phyloP scores from a whole-genome alignment of 2,329 filamentous ascomycete genomes.

The Sporothrix curviconia region DNA sequence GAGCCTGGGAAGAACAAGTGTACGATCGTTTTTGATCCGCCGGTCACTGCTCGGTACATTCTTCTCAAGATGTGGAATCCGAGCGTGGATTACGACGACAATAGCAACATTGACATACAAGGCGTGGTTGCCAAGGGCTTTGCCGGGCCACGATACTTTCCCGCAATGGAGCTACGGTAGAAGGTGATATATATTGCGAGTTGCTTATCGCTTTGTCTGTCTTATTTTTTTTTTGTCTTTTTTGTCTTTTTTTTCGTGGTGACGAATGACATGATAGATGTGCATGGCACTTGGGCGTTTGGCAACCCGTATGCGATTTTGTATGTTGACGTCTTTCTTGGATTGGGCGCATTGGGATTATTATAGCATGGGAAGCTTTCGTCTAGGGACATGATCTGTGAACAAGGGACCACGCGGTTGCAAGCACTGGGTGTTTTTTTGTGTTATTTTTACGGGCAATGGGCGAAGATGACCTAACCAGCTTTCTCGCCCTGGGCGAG shows the following conservation, averaged over 20 bases:
- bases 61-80: constrained; percentile 87
- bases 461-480: no score
- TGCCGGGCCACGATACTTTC: constrained; percentile 79
- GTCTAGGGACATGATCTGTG: neutral
- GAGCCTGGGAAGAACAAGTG: constrained; percentile 76
- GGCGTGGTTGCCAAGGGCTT: constrained; percentile 77
- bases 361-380: neutral
- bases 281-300: neutral
- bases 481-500: no score
- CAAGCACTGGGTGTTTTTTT: no score
- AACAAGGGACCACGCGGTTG: neutral
- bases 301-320: no score
- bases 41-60: constrained; percentile 74
- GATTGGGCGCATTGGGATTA: neutral
- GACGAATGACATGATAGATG: no score
- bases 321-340: constrained; percentile 5
- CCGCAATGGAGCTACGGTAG: constrained; percentile 57
- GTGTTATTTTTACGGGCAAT: no score
- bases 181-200: no score
- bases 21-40: constrained; percentile 77
- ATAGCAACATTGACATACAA: constrained; percentile 82
- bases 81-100: constrained; percentile 49
- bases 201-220: no score
- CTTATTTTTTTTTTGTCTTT: neutral
- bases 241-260: neutral